Conservation (phyloP, 2,329 filamentous ascomycete genomes). For the Chrysoporthe cubensis region DNA sequence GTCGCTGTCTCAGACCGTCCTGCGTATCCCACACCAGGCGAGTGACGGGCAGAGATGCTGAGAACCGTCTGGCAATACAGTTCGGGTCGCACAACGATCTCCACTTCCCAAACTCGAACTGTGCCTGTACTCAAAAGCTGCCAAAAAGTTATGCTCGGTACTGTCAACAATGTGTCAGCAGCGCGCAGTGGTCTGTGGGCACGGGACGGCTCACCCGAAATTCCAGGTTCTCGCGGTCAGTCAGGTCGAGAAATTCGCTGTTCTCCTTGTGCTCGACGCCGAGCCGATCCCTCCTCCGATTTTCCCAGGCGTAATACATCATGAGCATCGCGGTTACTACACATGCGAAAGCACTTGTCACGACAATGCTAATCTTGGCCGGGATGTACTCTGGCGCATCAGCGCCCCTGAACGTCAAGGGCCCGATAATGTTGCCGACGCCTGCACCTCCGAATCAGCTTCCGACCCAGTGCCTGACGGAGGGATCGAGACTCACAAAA, state of each 20-base stretch:
- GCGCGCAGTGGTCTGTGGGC: neutral
- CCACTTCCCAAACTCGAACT: neutral
- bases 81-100: neutral
- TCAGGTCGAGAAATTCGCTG: conserved; percentile 38
- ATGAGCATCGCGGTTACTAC: conserved; percentile 23
- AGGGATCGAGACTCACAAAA: conserved; percentile 36
- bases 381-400: conserved; percentile 44
- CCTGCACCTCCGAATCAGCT: conserved; percentile 29
- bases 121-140: neutral
- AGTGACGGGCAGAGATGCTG: neutral
- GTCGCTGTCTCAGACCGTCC: too few relatives aligned
- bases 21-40: too few relatives aligned
- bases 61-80: neutral
- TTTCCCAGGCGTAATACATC: conserved; percentile 28
- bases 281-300: conserved; percentile 25
- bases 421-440: conserved; percentile 47
- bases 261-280: conserved; percentile 32
- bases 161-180: conserved; percentile 21
- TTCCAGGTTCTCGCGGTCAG: conserved; percentile 38
- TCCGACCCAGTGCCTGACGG: neutral
- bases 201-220: conserved; percentile 30
- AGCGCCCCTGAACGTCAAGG: conserved; percentile 42
- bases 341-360: conserved; percentile 33
- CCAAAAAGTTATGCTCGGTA: conserved; percentile 20
- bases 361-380: conserved; percentile 47